Conservation (phyloP, 169 alveolate genomes). For the Plasmodium sp. region DNA sequence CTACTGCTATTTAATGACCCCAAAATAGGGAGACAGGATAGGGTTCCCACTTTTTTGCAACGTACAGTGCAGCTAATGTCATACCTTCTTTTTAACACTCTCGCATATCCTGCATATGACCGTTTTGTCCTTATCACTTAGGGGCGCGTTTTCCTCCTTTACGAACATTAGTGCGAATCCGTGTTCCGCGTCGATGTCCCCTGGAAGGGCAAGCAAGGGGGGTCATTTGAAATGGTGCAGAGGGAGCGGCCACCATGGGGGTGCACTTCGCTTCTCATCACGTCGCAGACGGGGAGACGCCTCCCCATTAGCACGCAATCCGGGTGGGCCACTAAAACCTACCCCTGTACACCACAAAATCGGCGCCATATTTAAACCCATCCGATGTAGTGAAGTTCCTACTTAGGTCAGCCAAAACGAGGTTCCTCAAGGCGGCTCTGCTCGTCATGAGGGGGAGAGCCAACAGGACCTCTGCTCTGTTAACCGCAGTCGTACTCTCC, state of each 20-base stretch:
- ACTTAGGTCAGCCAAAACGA: slow-evolving; percentile 48
- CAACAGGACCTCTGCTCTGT: neutral
- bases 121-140: slow-evolving; percentile 60
- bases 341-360: slow-evolving; percentile 64
- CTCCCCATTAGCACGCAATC: neutral
- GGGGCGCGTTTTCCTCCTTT: slow-evolving; percentile 25
- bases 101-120: slow-evolving; percentile 68
- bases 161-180: slow-evolving; percentile 67
- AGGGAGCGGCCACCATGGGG: neutral
- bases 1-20: neutral
- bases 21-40: neutral
- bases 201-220: slow-evolving; percentile 1
- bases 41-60: neutral
- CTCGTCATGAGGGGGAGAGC: slow-evolving; percentile 12
- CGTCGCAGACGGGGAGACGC: neutral
- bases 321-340: neutral
- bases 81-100: slow-evolving; percentile 70
- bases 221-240: neutral
- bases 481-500: neutral
- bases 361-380: slow-evolving; percentile 75
- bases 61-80: neutral
- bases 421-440: slow-evolving; percentile 30
- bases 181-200: slow-evolving; percentile 20
- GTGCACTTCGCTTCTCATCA: neutral
- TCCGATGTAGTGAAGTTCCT: slow-evolving; percentile 30